Evolutionary conservation across 345 rosid genomes (phyloP), one percentile per base, ranked within the genome.

Genomic region (Sonneratia caseolaris): DNA sequence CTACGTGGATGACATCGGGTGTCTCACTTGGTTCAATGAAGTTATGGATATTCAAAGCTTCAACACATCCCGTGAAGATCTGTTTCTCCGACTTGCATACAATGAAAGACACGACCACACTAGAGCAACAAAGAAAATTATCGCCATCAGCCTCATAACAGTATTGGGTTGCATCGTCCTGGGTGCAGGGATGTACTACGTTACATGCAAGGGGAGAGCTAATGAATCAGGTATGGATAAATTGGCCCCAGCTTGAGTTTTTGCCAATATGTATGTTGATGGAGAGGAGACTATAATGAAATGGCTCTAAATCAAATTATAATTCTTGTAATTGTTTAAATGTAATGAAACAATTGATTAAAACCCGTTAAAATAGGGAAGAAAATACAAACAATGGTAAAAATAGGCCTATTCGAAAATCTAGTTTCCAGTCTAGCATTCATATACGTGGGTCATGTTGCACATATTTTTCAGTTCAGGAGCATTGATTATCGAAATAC

Each of bases 31-130:
- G 77, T 0, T 35, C 0, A 22, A 27, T 12, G 73, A 70, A 13
- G 11, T 75, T 12, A n/a, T 27, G 7, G 76, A 74, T 69, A 15
- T 69, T 59, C 76, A 69, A 53, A 21, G 16, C 21, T 22, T 69
- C 45, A 0, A 49, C 36, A 14, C 3, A 3, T 5, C 75, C 1
- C 72, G 72, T n/a, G 48, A 74, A 21, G 76, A 69, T 61, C 24
- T 74, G 9, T 69, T 74, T 16, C 32, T 69, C 37, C 72, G 72
- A 8, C 62, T 69, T 62, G 61, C 59, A 56, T 32, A 3, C 13
- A 43, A 35, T 13, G 40, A 65, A 65, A 53, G 43, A 73, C 37
- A 38, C 38, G 22, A 70, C 87, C 3, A 13, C 51, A 47, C 3
- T 8, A 12, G 51, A 2, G 2, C 8, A 47, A 47, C 7, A 21